Percentiles rank a stretch among this genome's conserved stretches.
Conservation (phyloP, 306 rosid genomes). For the Benincasa hispida region DNA sequence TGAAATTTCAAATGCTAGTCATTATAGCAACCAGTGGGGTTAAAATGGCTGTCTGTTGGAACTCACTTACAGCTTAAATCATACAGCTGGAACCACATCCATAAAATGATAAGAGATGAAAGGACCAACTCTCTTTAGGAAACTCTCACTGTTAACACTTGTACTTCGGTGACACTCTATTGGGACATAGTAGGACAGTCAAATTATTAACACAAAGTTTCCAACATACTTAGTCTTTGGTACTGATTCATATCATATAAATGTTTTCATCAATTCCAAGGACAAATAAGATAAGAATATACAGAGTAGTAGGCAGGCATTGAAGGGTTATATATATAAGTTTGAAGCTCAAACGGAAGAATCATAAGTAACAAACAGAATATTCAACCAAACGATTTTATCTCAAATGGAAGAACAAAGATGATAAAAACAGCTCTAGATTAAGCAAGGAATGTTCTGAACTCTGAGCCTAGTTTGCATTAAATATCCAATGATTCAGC, state of each 20-base stretch:
- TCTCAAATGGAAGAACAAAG: background rate
- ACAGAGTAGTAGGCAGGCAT: background rate
- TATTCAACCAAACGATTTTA: background rate
- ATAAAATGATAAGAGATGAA: background rate
- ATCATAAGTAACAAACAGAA: background rate
- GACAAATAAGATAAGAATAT: background rate
- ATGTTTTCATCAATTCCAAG: background rate
- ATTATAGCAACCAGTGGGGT: slow-evolving; percentile 31
- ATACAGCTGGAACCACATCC: slow-evolving; percentile 30
- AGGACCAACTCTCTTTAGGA: background rate
- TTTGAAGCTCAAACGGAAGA: background rate
- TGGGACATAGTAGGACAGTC: background rate
- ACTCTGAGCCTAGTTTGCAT: background rate
- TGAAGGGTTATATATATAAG: background rate
- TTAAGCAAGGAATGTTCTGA: background rate
- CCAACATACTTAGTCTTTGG: background rate
- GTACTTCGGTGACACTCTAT: background rate
- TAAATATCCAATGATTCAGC: background rate
- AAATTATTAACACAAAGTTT: background rate
- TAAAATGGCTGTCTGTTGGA: slow-evolving; percentile 17
- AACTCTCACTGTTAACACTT: background rate
- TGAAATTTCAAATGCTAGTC: slow-evolving; percentile 19
- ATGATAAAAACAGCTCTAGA: background rate
- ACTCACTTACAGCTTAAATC: slow-evolving; percentile 32
- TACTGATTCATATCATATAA: background rate